Conservation (phyloP, 495 filamentous ascomycete species). For the Penicillium arizonense region DNA sequence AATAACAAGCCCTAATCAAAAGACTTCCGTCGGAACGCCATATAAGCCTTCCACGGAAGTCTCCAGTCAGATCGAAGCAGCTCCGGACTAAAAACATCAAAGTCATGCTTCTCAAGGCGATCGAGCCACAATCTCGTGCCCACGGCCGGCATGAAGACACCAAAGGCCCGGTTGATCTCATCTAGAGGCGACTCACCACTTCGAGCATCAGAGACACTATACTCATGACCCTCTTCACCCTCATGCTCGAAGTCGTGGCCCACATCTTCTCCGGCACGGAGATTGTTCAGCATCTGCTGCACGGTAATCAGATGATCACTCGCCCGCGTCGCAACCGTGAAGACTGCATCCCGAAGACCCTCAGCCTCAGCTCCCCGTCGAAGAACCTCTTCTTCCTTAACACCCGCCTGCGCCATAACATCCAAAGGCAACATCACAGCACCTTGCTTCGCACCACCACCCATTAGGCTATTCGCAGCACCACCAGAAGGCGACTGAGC, state of each 20-base stretch:
- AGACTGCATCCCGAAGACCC: constrained; percentile 85
- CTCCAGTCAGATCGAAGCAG: constrained; percentile 75
- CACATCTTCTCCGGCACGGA: constrained; percentile 66
- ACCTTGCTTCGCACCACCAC: constrained; percentile 51
- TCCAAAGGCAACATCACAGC: constrained; percentile 80
- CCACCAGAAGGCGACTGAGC: constrained; percentile 48
- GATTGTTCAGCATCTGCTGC: constrained; percentile 80
- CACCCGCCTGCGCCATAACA: constrained; percentile 75
- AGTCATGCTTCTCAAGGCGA: constrained; percentile 72
- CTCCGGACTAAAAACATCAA: constrained; percentile 72
- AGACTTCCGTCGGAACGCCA: constrained; percentile 58
- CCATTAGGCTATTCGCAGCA: constrained; percentile 11
- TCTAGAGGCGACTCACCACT: constrained; percentile 42
- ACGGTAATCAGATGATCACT: constrained; percentile 95
- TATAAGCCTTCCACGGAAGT: constrained; percentile 83
- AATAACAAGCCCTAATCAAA: constrained; percentile 39
- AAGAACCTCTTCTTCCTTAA: constrained; percentile 87
- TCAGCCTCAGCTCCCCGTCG: constrained; percentile 71
- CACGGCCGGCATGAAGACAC: constrained; percentile 77
- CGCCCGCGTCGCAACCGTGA: constrained; percentile 85
- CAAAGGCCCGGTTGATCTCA: constrained; percentile 68
- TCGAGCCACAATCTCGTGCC: constrained; percentile 76
- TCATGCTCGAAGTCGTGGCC: constrained; percentile 87
- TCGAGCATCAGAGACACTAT: constrained; percentile 35
- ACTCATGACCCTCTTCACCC: constrained; percentile 72